Evolutionary conservation across 108 stramenopile genomes (phyloP), one percentile per base, ranked within the genome.

Genomic region (Nannochloropsis gaditana): DNA sequence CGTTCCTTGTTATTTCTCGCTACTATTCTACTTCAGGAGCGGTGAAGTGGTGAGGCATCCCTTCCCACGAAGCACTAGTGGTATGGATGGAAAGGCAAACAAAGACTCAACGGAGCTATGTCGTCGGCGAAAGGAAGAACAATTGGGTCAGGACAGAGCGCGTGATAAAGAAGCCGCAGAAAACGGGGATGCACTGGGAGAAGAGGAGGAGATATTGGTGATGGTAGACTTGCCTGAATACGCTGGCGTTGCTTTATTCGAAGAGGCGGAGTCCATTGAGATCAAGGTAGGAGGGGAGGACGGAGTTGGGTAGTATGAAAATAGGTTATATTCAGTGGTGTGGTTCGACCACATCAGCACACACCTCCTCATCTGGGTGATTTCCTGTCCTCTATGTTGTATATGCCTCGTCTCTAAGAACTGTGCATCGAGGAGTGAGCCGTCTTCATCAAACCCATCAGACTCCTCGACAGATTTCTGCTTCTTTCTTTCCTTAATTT

Each of bases 221-320:
- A 4, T 73, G 59, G 59, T 3, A n/a, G 59, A 73, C 59, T 73
- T 73, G 59, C 59, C 59, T n/a, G 59, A 73, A 73, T 73, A 73
- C n/a, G 3, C 59, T n/a, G 59, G 59, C 59, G 59, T 73, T 15
- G 59, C 59, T n/a, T 73, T 73, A 8, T 73, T 73, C 59, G 59
- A 73, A 73, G n/a, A 6, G 8, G 59, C 59, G 59, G 59, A 73
- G 59, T n/a, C 19, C 59, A 73, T 73, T 2, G 59, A 73, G 6
- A 73, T 73, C 59, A 73, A 73, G 59, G 59, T 73, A 73, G n/a
- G 59, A 73, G 8, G 59, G n/a, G 4, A 73, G 59, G 8, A 73
- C 15, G 59, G 59, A n/a, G 59, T n/a, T 4, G 59, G n/a, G 59
- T n/a, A 73, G 8, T 15, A 73, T 15, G 59, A 73, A 73, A 73